Evolutionary conservation across 768 basidiomycete genomes (phyloP).

Genomic region (Boletus rubropictus): DNA sequence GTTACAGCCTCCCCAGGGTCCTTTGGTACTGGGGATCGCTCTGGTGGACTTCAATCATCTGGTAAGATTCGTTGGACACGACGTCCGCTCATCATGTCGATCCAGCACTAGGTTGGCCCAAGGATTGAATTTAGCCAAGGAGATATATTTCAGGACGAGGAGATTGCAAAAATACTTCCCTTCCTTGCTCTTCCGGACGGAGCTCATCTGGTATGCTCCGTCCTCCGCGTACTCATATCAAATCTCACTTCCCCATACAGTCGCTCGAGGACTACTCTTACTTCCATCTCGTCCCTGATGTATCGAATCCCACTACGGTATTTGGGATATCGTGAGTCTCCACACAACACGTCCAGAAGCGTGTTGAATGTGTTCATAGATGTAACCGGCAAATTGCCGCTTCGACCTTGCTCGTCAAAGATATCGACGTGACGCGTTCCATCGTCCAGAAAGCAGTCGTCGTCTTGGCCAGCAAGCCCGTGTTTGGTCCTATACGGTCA

Average conservation of each 20-base stretch:
- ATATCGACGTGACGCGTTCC: constrained; percentile 84
- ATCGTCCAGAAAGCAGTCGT: constrained; percentile 98
- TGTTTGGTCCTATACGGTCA: constrained; percentile 90
- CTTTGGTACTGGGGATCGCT: constrained; percentile 78
- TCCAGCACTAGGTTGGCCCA: constrained; percentile 69
- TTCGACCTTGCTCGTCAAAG: constrained; percentile 67
- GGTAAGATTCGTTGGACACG: constrained; percentile 39
- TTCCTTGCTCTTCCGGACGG: constrained; percentile 97
- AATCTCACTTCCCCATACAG: constrained; percentile 9
- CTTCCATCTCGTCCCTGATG: constrained; percentile 81
- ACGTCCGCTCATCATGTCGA: constrained; percentile 12
- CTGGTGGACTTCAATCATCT: constrained; percentile 95
- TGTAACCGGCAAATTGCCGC: constrained; percentile 94
- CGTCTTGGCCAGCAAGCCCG: constrained; percentile 82
- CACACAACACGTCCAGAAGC: background rate
- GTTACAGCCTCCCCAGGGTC: constrained; percentile 47
- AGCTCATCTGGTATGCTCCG: constrained; percentile 69
- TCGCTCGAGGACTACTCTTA: constrained; percentile 86
- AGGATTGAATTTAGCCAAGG: constrained; percentile 81
- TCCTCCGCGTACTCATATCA: constrained; percentile 2
- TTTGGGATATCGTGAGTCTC: constrained; percentile 85
- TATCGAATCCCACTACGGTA: constrained; percentile 68
- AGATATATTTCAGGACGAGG: constrained; percentile 78
- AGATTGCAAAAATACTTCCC: constrained; percentile 78
- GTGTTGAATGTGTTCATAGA: constrained; percentile 34